phyloP scores from a whole-genome alignment of 139 green algal genomes.

The Astrephomene gubernaculifera region DNA sequence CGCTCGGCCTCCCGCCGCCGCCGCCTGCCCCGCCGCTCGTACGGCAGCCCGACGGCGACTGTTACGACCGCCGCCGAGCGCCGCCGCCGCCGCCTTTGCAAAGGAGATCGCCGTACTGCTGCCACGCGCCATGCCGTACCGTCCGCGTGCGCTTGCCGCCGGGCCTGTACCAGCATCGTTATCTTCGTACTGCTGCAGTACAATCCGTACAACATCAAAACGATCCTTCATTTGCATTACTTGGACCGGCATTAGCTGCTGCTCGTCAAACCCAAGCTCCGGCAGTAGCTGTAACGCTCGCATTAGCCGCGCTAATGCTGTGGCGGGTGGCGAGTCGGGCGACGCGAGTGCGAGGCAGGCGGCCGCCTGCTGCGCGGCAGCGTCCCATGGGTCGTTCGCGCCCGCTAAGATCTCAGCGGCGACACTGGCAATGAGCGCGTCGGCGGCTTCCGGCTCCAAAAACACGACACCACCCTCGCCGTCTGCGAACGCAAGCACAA shows the following conservation, averaged over 20 bases:
- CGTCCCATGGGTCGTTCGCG: conserved; percentile 27
- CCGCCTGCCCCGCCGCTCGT: neutral
- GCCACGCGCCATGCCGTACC: neutral
- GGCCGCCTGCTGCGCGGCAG: neutral
- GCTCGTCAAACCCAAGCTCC: neutral
- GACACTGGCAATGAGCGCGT: conserved; percentile 13
- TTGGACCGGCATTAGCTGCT: conserved; percentile 15
- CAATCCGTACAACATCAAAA: conserved; percentile 19
- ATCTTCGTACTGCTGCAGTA: neutral
- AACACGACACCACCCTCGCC: neutral
- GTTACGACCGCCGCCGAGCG: neutral
- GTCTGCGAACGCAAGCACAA: too few relatives aligned
- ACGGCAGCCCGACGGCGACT: conserved; percentile 22
- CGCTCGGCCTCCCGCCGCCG: conserved; percentile 7
- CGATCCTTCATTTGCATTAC: conserved; percentile 41
- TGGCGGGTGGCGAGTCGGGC: neutral
- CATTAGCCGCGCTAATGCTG: neutral
- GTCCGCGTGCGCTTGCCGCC: neutral
- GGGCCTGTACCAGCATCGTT: neutral
- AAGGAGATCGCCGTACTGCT: neutral
- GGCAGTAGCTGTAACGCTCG: conserved; percentile 16
- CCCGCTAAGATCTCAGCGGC: conserved; percentile 33
- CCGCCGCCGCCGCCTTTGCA: neutral
- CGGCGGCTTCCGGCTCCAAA: neutral
- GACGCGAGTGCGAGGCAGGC: conserved; percentile 13